Evolutionary conservation across 768 basidiomycete species (phyloP), one percentile per base, ranked within the genome.

Genomic region (Mycena epipterygia): DNA sequence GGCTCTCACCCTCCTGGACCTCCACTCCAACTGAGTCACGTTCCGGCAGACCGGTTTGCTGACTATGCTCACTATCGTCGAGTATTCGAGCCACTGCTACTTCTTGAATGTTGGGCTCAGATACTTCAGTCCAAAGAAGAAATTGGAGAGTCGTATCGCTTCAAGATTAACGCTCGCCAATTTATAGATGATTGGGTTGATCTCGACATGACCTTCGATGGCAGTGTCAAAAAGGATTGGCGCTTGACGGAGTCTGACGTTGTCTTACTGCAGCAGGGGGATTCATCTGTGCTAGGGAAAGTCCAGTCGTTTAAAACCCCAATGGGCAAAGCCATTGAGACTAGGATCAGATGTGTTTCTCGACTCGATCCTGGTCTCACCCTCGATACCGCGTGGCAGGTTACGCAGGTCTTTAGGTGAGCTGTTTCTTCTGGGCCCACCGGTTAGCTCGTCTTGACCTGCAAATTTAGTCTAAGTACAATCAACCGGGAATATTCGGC

Each of bases 31-130:
- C 75, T 86, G 33, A 57, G 79, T 16, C 81, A 79, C 21, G 85
- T 98, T 11, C 93, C 94, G n/a, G 62, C 41, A 0, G 87, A 90
- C 62, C 82, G 78, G 14, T 99, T 98, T 79, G 65, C 74, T 2
- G 86, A 89, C 58, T 88, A 91, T 66, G 78, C 83, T 1, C 88
- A 95, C 23, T 99, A 97, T 79, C 86, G 88, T 46, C 82, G 82
- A 27, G 85, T 92, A 51, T 96, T 98, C 78, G 90, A 95, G 77
- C 96, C 97, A 2, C 85, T 99, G 19, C 82, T 99, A 30, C 81
- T 96, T 23, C 83, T 94, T 67, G 98, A 99, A 81, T 91, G 94
- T 71, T 98, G 98, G 97, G 89, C 92, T 32, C 95, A 97, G 77
- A 87, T 97, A 27, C 76, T 86, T 11, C 90, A 94, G 72, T 90